Evolutionary conservation across 2,329 filamentous ascomycete species (phyloP).

Genomic region (Sporothrix protearum): DNA sequence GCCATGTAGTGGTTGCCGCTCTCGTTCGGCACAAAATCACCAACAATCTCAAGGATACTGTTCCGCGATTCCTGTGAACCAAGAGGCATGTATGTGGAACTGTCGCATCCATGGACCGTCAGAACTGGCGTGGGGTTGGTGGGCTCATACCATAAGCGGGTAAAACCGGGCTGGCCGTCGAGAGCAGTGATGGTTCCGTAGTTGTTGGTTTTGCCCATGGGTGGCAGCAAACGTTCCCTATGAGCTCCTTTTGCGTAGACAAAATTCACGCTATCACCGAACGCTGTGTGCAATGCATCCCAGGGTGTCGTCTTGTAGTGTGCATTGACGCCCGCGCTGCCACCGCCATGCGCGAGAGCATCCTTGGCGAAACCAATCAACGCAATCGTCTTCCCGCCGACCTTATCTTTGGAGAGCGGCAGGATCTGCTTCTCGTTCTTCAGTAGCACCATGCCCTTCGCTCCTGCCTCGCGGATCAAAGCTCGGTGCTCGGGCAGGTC

Average conservation of each 20-base stretch:
- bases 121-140: not conserved
- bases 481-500: conserved; percentile 47
- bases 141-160: too few species aligned
- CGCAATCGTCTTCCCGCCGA: too few species aligned
- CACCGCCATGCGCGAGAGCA: conserved; percentile 55
- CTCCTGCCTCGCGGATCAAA: conserved; percentile 59
- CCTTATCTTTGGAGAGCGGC: too few species aligned
- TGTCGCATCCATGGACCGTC: not conserved
- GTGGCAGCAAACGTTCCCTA: not conserved
- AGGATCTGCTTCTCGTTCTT: conserved; percentile 59
- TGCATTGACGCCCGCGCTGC: conserved; percentile 64
- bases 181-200: not conserved
- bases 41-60: not conserved
- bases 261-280: conserved; percentile 35
- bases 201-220: not conserved
- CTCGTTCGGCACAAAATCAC: not conserved
- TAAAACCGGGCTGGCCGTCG: not conserved
- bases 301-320: conserved; percentile 64
- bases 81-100: not conserved
- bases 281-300: conserved; percentile 55
- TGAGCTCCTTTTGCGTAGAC: not conserved
- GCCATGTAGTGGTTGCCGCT: not conserved
- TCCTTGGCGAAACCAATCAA: conserved; percentile 6
- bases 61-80: not conserved
- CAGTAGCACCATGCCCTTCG: conserved; percentile 59